Conservation (phyloP, 2,329 filamentous ascomycete genomes). For the Neonectria hederae region DNA sequence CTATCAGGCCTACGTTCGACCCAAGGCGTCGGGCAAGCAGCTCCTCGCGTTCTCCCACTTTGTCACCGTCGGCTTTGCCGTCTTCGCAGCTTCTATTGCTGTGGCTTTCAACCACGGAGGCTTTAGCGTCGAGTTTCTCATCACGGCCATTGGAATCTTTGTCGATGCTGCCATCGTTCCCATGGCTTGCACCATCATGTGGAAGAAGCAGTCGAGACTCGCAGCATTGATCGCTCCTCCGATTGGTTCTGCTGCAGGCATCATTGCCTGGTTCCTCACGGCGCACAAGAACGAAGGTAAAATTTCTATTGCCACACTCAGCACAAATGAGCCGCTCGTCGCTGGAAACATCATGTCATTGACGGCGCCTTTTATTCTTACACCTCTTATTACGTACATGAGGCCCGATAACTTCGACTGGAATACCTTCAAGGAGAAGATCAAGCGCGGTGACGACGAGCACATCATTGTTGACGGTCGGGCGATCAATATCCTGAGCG, state of each 20-base stretch:
- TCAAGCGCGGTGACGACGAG: constrained; percentile 20
- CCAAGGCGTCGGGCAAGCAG: constrained; percentile 10
- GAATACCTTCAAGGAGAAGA: constrained; percentile 20
- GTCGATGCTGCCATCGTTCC: constrained; percentile 83
- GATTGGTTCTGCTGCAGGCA: constrained; percentile 68
- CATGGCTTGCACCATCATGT: constrained; percentile 78
- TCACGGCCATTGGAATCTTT: constrained; percentile 78
- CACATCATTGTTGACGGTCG: constrained; percentile 17
- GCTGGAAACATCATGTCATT: constrained; percentile 22
- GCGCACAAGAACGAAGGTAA: constrained; percentile 45
- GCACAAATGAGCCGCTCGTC: constrained; percentile 15
- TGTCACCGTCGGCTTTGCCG: constrained; percentile 82
- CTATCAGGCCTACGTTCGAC: constrained; percentile 17
- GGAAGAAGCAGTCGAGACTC: constrained; percentile 76
- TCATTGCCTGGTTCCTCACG: constrained; percentile 79
- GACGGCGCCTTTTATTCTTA: constrained; percentile 12
- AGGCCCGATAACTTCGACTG: constrained; percentile 18
- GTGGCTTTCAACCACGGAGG: constrained; percentile 76
- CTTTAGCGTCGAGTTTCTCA: constrained; percentile 83
- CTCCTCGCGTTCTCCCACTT: constrained; percentile 67
- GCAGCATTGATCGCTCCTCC: constrained; percentile 73
- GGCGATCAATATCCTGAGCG: constrained; percentile 17
- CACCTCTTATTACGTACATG: constrained; percentile 12
- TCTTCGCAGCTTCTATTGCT: constrained; percentile 79
- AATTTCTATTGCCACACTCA: constrained; percentile 13